A percentile compares a stretch with the other conserved stretches of the same genome.
Conservation (phyloP, 2,329 filamentous ascomycete genomes). For the Eutypella sp. region DNA sequence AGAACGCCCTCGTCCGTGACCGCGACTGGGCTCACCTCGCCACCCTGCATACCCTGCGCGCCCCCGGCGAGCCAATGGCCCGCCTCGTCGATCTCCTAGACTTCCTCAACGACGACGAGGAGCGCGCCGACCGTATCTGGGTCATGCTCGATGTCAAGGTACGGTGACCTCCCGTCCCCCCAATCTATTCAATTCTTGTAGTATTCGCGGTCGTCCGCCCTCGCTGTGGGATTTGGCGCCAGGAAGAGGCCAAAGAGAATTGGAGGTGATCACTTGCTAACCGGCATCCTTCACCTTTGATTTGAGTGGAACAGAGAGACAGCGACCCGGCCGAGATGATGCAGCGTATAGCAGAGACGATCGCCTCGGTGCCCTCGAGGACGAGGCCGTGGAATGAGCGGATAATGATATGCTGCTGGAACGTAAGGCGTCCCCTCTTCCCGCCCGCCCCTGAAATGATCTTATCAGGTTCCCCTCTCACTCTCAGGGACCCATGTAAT, state of each 20-base stretch:
- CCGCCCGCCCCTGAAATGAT: neutral
- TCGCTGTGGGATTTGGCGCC: too few relatives aligned
- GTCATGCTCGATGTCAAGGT: conserved; percentile 86
- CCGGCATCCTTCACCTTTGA: too few relatives aligned
- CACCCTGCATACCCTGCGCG: conserved; percentile 59
- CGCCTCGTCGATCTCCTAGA: conserved; percentile 68
- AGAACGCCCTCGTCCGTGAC: conserved; percentile 66
- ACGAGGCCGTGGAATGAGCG: conserved; percentile 63
- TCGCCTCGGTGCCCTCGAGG: conserved; percentile 46
- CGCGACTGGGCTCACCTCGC: conserved; percentile 71
- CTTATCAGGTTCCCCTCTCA: too few relatives aligned
- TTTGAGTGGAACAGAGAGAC: conserved; percentile 52
- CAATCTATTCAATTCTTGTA: too few relatives aligned
- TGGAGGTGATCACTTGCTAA: too few relatives aligned
- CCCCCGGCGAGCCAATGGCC: conserved; percentile 68
- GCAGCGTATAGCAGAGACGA: conserved; percentile 57
- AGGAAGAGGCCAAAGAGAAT: too few relatives aligned
- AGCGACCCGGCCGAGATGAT: conserved; percentile 70
- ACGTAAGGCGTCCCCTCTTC: conserved; percentile 38
- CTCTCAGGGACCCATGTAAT: too few relatives aligned
- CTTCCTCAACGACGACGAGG: conserved; percentile 60
- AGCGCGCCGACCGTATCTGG: conserved; percentile 72
- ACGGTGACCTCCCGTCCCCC: conserved; percentile 14
- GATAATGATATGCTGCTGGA: conserved; percentile 80
- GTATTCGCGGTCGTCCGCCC: too few relatives aligned